Evolutionary conservation across 257 asterid genomes (phyloP).

Genomic region (Eucommia ulmoides): DNA sequence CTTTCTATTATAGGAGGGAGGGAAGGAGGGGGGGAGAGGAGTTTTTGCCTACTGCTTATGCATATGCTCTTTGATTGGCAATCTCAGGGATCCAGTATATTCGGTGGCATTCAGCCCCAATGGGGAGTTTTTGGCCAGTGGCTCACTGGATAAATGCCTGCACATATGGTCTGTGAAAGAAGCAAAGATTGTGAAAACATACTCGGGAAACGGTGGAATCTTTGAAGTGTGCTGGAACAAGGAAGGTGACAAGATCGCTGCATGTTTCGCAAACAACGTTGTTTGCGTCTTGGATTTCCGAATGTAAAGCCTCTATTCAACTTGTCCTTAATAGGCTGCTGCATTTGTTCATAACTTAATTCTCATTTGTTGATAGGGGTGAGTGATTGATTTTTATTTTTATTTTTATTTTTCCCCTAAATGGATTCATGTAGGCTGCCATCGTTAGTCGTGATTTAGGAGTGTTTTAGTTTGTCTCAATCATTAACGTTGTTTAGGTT

Average conservation of each 20-base stretch:
- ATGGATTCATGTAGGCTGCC: too few relatives aligned
- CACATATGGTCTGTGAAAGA: constrained; percentile 96
- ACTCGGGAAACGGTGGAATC: constrained; percentile 79
- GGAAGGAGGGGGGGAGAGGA: background rate
- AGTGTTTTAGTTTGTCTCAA: too few relatives aligned
- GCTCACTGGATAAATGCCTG: constrained; percentile 85
- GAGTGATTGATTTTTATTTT: too few relatives aligned
- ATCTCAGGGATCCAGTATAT: constrained; percentile 83
- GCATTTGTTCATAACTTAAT: too few relatives aligned
- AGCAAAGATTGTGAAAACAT: constrained; percentile 70
- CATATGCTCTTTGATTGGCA: background rate
- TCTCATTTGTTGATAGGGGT: too few relatives aligned
- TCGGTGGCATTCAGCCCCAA: constrained; percentile 93
- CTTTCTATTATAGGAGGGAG: background rate
- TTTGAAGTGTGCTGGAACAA: constrained; percentile 99
- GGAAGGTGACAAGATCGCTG: constrained; percentile 84
- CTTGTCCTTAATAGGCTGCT: background rate
- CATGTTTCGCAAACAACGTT: constrained; percentile 83
- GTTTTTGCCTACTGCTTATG: background rate
- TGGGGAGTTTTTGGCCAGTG: constrained; percentile 86
- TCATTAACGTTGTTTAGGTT: too few relatives aligned
- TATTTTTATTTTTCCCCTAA: too few relatives aligned
- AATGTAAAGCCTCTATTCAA: constrained; percentile 28
- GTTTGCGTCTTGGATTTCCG: constrained; percentile 87
- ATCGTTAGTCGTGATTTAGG: too few relatives aligned